Percentiles rank a stretch among this genome's conserved stretches.
phyloP scores from a whole-genome alignment of 768 basidiomycete genomes.

The Phlebiopsis flavidoalba region DNA sequence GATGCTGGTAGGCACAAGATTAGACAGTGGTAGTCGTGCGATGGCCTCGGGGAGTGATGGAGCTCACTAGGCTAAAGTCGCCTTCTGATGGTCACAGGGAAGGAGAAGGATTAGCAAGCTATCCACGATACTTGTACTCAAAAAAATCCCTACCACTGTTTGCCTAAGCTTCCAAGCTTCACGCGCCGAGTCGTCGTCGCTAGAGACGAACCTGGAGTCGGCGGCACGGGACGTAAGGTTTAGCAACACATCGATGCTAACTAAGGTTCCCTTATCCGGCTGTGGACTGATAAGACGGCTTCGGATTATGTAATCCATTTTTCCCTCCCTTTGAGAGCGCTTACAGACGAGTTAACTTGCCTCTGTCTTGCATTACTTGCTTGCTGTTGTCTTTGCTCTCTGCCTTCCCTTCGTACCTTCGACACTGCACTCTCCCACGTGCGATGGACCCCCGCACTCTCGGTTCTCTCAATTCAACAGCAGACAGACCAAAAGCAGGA shows the following conservation, averaged over 20 bases:
- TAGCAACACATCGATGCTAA: neutral
- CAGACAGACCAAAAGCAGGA: constrained; percentile 62
- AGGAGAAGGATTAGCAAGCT: too few species aligned
- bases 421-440: neutral
- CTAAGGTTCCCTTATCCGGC: neutral
- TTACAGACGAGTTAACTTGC: neutral
- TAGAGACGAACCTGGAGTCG: neutral
- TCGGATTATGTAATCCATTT: constrained; percentile 8
- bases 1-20: neutral
- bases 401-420: neutral
- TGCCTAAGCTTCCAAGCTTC: too few species aligned
- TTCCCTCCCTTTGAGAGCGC: constrained; percentile 3
- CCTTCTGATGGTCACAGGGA: neutral
- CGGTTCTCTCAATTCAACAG: constrained; percentile 71
- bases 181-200: too few species aligned
- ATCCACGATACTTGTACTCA: too few species aligned
- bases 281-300: neutral
- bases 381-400: neutral
- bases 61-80: neutral
- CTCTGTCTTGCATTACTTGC: neutral
- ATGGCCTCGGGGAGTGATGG: neutral
- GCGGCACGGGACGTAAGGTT: neutral
- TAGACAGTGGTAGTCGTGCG: neutral
- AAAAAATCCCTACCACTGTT: too few species aligned
- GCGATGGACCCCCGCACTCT: constrained; percentile 77